Conservation (phyloP, 306 rosid species). For the Malus sylvestris region DNA sequence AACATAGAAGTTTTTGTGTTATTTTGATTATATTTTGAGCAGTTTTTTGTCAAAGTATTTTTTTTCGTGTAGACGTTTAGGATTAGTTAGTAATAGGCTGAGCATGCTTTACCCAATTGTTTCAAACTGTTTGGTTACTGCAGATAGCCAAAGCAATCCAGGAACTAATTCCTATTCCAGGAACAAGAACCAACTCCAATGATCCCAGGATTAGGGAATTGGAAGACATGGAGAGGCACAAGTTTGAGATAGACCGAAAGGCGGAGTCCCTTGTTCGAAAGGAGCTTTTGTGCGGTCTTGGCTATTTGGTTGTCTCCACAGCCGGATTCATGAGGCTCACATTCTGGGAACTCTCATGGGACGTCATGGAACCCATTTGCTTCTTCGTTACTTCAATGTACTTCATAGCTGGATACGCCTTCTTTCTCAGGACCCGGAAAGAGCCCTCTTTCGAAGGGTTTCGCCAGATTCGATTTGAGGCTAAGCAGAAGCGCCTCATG, state of each 20-base stretch:
- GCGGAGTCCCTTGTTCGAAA: slow-evolving; percentile 49
- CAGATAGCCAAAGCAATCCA: slow-evolving; percentile 34
- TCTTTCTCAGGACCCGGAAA: slow-evolving; percentile 62
- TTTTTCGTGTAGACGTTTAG: not conserved
- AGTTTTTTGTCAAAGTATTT: not conserved
- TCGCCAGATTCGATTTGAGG: slow-evolving; percentile 42
- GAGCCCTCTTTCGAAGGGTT: slow-evolving; percentile 78
- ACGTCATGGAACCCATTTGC: slow-evolving; percentile 91
- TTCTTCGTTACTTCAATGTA: slow-evolving; percentile 59
- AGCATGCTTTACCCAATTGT: slow-evolving; percentile 18
- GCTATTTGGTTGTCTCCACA: slow-evolving; percentile 48
- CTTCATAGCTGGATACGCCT: slow-evolving; percentile 63
- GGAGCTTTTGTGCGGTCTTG: slow-evolving; percentile 62
- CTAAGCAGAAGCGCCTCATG: slow-evolving; percentile 64
- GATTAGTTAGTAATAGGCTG: not conserved
- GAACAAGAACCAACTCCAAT: slow-evolving; percentile 3
- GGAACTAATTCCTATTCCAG: slow-evolving; percentile 34
- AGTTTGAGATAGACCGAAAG: slow-evolving; percentile 35
- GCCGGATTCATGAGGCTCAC: slow-evolving; percentile 70
- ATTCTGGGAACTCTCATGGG: slow-evolving; percentile 91
- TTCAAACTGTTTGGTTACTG: slow-evolving; percentile 13
- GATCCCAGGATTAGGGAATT: slow-evolving; percentile 38
- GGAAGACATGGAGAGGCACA: slow-evolving; percentile 50
- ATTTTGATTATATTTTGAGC: not conserved
- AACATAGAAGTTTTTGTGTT: not conserved